These are phyloP conservation scores for Alternaria triticina DNA, from an alignment of 2,329 filamentous ascomycete genomes.

Conservation along the genomic window DNA sequence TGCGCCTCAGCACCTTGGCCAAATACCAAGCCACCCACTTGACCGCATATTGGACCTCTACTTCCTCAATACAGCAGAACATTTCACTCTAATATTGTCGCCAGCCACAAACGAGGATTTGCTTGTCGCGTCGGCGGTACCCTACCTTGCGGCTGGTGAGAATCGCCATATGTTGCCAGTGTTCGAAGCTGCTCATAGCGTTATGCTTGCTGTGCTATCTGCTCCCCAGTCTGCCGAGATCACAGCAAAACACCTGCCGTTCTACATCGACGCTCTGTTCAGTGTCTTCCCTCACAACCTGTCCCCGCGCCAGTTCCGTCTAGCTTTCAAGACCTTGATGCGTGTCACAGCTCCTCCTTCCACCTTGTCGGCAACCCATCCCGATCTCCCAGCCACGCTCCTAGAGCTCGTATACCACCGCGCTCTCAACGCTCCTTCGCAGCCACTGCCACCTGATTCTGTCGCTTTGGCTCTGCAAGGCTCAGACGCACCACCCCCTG, in stretches of 20 bases:
- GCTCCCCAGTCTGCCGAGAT: slow-evolving; percentile 77
- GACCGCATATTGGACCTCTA: slow-evolving; percentile 81
- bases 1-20: slow-evolving; percentile 60
- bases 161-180: slow-evolving; percentile 68
- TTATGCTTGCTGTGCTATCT: slow-evolving; percentile 79
- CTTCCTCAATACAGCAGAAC: slow-evolving; percentile 86
- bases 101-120: slow-evolving; percentile 72
- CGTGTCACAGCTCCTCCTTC: slow-evolving; percentile 83
- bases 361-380: slow-evolving; percentile 73
- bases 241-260: slow-evolving; percentile 74
- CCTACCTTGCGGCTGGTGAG: slow-evolving; percentile 70
- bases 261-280: slow-evolving; percentile 84
- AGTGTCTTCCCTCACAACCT: slow-evolving; percentile 78
- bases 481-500: slow-evolving; percentile 41
- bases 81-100: slow-evolving; percentile 75
- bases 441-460: slow-evolving; percentile 50
- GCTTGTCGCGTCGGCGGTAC: slow-evolving; percentile 74
- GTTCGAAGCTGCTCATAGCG: slow-evolving; percentile 88
- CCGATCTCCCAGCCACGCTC: slow-evolving; percentile 78
- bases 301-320: slow-evolving; percentile 82
- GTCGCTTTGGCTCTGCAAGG: slow-evolving; percentile 47
- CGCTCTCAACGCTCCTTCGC: slow-evolving; percentile 61
- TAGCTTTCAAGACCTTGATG: slow-evolving; percentile 86
- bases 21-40: slow-evolving; percentile 68
- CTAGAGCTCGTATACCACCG: slow-evolving; percentile 78